Percentiles rank a stretch among this genome's conserved stretches.
These are phyloP conservation scores for Skeletonema costatum DNA, from an alignment of 108 stramenopile genomes.

Conservation along the genomic window DNA sequence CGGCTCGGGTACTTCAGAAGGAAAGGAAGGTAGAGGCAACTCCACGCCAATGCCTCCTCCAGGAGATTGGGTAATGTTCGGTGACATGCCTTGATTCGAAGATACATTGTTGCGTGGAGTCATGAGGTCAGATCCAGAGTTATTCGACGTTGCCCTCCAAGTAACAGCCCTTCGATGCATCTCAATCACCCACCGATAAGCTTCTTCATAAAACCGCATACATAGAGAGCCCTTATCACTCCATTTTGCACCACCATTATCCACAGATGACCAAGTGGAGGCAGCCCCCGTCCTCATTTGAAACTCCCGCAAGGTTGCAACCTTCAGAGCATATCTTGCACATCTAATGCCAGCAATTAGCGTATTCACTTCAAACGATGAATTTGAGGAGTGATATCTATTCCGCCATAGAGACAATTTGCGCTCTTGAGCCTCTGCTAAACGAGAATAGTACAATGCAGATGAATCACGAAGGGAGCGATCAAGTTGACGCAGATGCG, in stretches of 20 bases:
- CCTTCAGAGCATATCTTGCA: constrained; percentile 42
- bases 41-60: constrained; percentile 48
- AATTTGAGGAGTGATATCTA: constrained; percentile 36
- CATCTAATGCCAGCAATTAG: constrained; percentile 35
- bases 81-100: constrained; percentile 20
- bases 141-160: constrained; percentile 24
- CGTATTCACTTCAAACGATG: constrained; percentile 46
- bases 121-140: constrained; percentile 10
- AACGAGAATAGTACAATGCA: constrained; percentile 32
- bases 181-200: constrained; percentile 37
- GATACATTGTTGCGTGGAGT: constrained; percentile 19
- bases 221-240: constrained; percentile 11
- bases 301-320: constrained; percentile 35
- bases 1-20: not conserved
- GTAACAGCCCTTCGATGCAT: constrained; percentile 36
- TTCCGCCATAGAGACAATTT: constrained; percentile 44
- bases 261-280: not conserved
- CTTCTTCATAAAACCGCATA: constrained; percentile 41
- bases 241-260: constrained; percentile 8
- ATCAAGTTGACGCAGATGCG: constrained; percentile 22
- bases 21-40: constrained; percentile 5
- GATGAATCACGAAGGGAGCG: constrained; percentile 22
- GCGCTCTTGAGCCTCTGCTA: constrained; percentile 37
- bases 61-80: constrained; percentile 34
- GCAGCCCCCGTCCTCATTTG: constrained; percentile 22